phyloP scores from a whole-genome alignment of 805 yeast species.

The Starmerella stellata region DNA sequence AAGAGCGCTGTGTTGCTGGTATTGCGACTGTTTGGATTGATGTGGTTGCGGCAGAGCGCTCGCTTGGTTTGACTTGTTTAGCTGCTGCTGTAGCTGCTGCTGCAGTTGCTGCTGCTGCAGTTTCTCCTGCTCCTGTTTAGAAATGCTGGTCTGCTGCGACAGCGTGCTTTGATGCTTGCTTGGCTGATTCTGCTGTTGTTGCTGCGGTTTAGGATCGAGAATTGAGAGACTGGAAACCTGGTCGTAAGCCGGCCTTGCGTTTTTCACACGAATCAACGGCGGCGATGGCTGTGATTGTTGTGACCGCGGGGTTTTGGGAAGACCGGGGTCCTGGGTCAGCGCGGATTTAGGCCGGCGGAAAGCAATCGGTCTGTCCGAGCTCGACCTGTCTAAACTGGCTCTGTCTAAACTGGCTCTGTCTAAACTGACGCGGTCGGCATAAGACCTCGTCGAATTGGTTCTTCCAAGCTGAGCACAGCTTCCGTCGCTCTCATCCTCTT shows the following conservation, averaged over 20 bases:
- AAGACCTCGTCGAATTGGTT: no score
- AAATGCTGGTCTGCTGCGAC: no score
- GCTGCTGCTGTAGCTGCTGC: no score
- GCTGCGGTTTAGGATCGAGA: conserved; percentile 4
- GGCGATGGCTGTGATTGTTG: conserved; percentile 1
- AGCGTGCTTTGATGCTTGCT: no score
- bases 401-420: background rate
- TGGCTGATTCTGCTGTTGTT: no score
- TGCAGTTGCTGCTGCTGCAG: no score
- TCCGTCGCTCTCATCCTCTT: conserved; percentile 12
- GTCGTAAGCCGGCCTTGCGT: conserved; percentile 1
- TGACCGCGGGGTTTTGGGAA: background rate
- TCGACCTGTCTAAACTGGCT: background rate
- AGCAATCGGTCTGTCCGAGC: background rate
- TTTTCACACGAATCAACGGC: background rate
- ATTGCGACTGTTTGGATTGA: no score
- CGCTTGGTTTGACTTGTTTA: no score
- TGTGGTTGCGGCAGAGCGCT: no score
- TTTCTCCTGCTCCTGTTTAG: no score
- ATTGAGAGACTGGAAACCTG: conserved; percentile 14
- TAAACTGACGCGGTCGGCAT: background rate
- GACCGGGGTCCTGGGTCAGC: background rate
- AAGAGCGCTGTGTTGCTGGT: no score
- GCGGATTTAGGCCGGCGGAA: background rate
- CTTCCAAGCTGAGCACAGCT: no score